Conservation (phyloP, 768 basidiomycete genomes). For the Tremella fuciformis region DNA sequence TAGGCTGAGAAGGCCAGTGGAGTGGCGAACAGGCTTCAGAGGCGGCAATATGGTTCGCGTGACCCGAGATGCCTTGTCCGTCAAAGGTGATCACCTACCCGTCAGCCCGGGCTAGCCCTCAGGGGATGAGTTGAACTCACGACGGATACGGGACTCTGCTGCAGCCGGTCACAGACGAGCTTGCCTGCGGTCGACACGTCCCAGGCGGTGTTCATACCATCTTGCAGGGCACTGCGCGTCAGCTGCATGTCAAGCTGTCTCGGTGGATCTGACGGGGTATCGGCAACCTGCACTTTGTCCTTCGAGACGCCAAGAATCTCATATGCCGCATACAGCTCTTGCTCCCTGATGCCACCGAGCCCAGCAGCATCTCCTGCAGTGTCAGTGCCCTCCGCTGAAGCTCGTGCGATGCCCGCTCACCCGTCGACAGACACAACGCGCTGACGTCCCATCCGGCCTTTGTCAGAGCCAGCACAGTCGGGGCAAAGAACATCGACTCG, state of each 20-base stretch:
- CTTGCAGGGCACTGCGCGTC: constrained; percentile 59
- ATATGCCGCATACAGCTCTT: constrained; percentile 65
- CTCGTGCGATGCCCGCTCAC: constrained; percentile 30
- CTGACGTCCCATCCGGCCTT: constrained; percentile 54
- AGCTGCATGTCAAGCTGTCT: not conserved
- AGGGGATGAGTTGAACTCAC: constrained; percentile 10
- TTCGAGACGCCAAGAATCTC: constrained; percentile 64
- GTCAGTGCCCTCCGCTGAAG: not conserved
- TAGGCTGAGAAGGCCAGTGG: constrained; percentile 55
- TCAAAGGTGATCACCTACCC: constrained; percentile 83
- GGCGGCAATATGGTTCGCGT: constrained; percentile 73
- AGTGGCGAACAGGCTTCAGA: constrained; percentile 55
- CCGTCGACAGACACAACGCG: constrained; percentile 72
- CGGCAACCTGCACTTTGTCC: constrained; percentile 61
- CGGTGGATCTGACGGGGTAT: constrained; percentile 64
- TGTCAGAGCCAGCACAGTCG: constrained; percentile 65
- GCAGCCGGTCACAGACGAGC: constrained; percentile 6
- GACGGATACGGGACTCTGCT: constrained; percentile 6
- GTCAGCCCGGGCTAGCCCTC: not conserved
- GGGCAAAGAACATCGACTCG: constrained; percentile 90
- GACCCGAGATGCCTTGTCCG: constrained; percentile 67
- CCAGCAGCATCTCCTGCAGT: constrained; percentile 69
- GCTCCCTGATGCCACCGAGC: constrained; percentile 61
- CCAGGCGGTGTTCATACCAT: constrained; percentile 62
- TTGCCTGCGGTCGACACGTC: not conserved